Evolutionary conservation across 805 yeast species (phyloP), one percentile per base, ranked within the genome.

Genomic region (Candida caryicola): DNA sequence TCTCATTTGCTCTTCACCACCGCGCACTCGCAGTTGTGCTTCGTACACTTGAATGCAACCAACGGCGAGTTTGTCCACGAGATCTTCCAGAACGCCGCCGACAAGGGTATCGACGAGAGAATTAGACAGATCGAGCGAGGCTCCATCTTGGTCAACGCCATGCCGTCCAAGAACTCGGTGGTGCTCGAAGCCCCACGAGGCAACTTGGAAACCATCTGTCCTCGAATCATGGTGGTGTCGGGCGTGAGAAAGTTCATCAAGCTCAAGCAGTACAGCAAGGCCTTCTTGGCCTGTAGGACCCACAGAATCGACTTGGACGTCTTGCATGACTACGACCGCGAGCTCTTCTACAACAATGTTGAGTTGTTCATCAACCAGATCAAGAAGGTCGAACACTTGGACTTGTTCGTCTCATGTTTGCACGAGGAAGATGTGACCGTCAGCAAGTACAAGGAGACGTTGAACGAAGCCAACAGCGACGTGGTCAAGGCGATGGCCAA

Each of bases 141-240:
- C 1, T 88, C 97, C 0, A 51, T 85, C n/a, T 62, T 93, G 33
- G 87, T 91, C 0, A 71, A 89, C 28, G 78, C 79, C 2, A 82
- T 89, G 52, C 96, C 97, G 1, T 78, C 91, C 0, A 83, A 78
- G 39, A 81, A 89, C 40, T 75, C 90, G 1, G 89, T 95, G 14
- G 80, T 87, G 3, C 69, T 93, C 37, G 96, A 93, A 60, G 96
- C 96, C 4, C 95, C 95, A 42, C 77, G 99, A 58, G 99, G 99
- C 44, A 93, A 93, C 54, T 66, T 93, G 49, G 99, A 93, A 60
- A 89, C 98, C 0, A 85, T 93, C 14, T 82, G 79, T 53, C 99
- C 99, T 10, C 75, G 99, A 59, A 85, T 93, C 32, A 81, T 93
- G 84, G 95, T 91, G 3, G 66, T 93, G 28, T 75, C 85, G 9